phyloP scores from a whole-genome alignment of 768 basidiomycete genomes.

The Trametes maxima region DNA sequence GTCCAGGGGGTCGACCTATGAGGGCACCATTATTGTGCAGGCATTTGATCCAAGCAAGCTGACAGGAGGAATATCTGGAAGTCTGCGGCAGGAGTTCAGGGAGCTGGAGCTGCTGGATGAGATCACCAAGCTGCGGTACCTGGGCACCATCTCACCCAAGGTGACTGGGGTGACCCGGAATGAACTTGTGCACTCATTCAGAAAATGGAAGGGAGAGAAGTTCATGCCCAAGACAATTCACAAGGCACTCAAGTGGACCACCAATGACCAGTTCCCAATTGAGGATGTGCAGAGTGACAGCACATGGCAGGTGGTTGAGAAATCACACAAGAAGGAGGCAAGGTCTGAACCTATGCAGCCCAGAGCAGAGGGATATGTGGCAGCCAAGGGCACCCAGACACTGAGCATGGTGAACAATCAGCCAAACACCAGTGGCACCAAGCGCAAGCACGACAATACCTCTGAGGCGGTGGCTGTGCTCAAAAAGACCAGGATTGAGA shows the following conservation, averaged over 20 bases:
- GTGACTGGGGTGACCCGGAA: neutral
- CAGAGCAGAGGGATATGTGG: neutral
- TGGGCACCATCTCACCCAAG: slow-evolving; percentile 18
- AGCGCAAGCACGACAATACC: neutral
- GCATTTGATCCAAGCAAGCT: slow-evolving; percentile 19
- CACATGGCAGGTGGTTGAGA: neutral
- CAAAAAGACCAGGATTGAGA: neutral
- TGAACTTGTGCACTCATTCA: too few relatives aligned
- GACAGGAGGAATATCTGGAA: slow-evolving; percentile 13
- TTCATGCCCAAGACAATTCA: too few relatives aligned
- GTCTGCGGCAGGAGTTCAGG: slow-evolving; percentile 27
- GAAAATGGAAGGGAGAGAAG: too few relatives aligned
- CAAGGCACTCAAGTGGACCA: too few relatives aligned
- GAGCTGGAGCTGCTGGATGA: slow-evolving; percentile 41
- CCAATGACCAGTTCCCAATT: neutral
- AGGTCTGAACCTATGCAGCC: neutral
- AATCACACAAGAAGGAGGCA: neutral
- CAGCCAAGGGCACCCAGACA: neutral
- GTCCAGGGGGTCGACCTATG: slow-evolving; percentile 19
- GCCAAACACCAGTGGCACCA: too few relatives aligned
- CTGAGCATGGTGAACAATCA: neutral
- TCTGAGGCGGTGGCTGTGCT: neutral
- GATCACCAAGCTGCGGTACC: slow-evolving; percentile 33
- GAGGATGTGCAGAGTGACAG: neutral
- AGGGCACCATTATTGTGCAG: slow-evolving; percentile 26